Conservation (phyloP, 768 basidiomycete species). For the Termitomyces bulborhizus region DNA sequence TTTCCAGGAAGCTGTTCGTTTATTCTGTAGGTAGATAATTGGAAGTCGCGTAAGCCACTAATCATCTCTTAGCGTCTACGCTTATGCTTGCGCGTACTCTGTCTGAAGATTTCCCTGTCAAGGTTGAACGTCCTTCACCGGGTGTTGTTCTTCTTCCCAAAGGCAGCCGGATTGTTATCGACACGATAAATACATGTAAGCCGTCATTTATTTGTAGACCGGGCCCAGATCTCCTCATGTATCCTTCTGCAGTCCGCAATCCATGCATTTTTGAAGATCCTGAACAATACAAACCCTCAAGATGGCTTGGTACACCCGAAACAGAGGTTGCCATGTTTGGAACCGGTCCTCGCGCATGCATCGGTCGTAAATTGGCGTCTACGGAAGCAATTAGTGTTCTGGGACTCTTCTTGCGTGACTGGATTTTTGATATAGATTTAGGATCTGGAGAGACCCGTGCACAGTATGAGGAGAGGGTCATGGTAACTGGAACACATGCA, state of each 20-base stretch:
- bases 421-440: background rate
- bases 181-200: conserved; percentile 22
- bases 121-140: background rate
- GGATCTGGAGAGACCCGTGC: background rate
- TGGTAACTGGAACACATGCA: background rate
- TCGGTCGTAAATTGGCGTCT: background rate
- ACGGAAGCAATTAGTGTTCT: background rate
- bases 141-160: conserved; percentile 5
- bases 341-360: background rate
- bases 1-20: conserved; percentile 25
- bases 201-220: background rate
- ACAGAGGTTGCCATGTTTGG: too few species aligned
- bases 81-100: conserved; percentile 20
- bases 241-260: conserved; percentile 20
- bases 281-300: conserved; percentile 22
- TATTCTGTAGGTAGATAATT: conserved; percentile 20
- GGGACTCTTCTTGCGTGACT: background rate
- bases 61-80: conserved; percentile 11
- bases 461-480: conserved; percentile 1
- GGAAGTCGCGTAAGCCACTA: background rate
- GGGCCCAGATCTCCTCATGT: background rate
- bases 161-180: conserved; percentile 15
- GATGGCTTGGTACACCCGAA: conserved; percentile 23
- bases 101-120: conserved; percentile 17
- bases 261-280: conserved; percentile 24